phyloP scores from a whole-genome alignment of 2,329 filamentous ascomycete species.

The Aureobasidium subglaciale region DNA sequence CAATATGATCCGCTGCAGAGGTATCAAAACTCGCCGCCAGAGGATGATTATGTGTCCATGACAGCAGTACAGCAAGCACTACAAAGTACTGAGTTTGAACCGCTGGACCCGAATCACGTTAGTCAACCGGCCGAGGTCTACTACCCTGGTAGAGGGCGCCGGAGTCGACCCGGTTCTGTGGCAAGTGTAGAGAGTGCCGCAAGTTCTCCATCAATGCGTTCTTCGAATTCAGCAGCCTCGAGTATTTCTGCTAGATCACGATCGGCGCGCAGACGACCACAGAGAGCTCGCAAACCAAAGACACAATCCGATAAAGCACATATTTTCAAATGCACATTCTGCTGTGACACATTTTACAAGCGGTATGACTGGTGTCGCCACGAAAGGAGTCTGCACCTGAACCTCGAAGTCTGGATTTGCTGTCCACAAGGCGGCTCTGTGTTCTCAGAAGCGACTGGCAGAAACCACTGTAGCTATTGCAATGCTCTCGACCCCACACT shows the following conservation, averaged over 20 bases:
- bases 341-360: slow-evolving; percentile 48
- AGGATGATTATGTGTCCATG: slow-evolving; percentile 60
- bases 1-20: slow-evolving; percentile 40
- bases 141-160: slow-evolving; percentile 2
- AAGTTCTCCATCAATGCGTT: background rate
- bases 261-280: background rate
- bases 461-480: slow-evolving; percentile 54
- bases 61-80: slow-evolving; percentile 58
- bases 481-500: slow-evolving; percentile 45
- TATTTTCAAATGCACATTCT: slow-evolving; percentile 54
- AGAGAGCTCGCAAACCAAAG: slow-evolving; percentile 3
- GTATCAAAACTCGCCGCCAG: slow-evolving; percentile 62
- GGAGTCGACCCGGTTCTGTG: slow-evolving; percentile 1
- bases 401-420: slow-evolving; percentile 59
- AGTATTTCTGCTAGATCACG: slow-evolving; percentile 7
- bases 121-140: background rate
- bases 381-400: slow-evolving; percentile 57
- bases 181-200: slow-evolving; percentile 1
- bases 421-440: slow-evolving; percentile 52
- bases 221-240: slow-evolving; percentile 1
- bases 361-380: slow-evolving; percentile 59
- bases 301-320: slow-evolving; percentile 29
- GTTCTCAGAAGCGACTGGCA: slow-evolving; percentile 47
- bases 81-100: background rate
- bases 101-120: background rate